Evolutionary conservation across 176 grass and related monocot genomes (phyloP).

Genomic region (Avena insularis): DNA sequence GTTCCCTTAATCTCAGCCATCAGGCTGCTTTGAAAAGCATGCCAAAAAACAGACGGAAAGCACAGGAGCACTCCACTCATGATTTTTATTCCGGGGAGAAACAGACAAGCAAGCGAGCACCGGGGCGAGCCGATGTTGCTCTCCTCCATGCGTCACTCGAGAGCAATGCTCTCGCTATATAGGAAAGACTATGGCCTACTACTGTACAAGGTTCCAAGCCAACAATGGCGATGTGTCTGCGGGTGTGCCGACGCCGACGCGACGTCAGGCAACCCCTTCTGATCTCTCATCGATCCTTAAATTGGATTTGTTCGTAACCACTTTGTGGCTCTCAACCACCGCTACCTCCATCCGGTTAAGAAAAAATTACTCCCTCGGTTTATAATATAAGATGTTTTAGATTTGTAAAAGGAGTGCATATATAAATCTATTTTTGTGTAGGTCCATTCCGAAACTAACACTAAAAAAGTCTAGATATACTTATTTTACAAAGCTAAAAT

Average conservation of each 20-base stretch:
- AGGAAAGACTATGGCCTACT: not conserved
- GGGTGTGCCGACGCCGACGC: not conserved
- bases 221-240: constrained; percentile 46
- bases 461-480: no score
- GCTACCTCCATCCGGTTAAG: not conserved
- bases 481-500: no score
- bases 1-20: no score
- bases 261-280: no score
- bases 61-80: not conserved
- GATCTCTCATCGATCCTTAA: not conserved
- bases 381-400: no score
- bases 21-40: no score
- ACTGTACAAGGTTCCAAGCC: constrained; percentile 42
- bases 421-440: no score
- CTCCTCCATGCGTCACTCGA: constrained; percentile 15
- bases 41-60: no score
- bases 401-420: no score
- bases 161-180: not conserved
- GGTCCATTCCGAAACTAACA: no score
- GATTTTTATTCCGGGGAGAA: constrained; percentile 4
- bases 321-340: constrained; percentile 1
- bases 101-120: not conserved
- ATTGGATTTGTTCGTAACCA: not conserved
- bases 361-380: no score
- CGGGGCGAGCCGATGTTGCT: not conserved